Conservation (phyloP, 208 protist species). For the Trypanosoma scelopori region DNA sequence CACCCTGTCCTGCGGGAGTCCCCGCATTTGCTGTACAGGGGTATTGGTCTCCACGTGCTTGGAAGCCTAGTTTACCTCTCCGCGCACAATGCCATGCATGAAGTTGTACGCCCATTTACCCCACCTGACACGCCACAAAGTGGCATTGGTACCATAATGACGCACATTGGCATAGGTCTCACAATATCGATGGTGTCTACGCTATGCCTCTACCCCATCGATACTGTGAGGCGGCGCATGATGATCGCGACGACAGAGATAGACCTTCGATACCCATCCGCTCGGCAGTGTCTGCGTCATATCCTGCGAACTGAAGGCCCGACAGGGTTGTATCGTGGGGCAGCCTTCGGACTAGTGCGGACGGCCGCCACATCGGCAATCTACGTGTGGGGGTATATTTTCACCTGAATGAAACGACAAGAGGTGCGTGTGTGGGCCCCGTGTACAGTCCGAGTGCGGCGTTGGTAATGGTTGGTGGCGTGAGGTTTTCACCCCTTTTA, state of each 20-base stretch:
- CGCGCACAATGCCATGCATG: constrained; percentile 43
- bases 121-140: constrained; percentile 42
- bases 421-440: background rate
- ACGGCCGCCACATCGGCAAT: constrained; percentile 52
- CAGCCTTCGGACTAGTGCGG: constrained; percentile 52
- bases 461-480: background rate
- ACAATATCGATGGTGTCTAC: constrained; percentile 57
- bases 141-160: constrained; percentile 37
- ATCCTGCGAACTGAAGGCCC: constrained; percentile 63
- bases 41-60: constrained; percentile 62
- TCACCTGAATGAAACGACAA: background rate
- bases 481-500: too few relatives aligned
- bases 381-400: constrained; percentile 26
- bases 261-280: constrained; percentile 52
- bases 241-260: constrained; percentile 81
- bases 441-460: too few relatives aligned
- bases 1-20: constrained; percentile 60
- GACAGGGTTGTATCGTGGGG: constrained; percentile 69
- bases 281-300: constrained; percentile 50
- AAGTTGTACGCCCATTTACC: constrained; percentile 39
- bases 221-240: constrained; percentile 73
- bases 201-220: constrained; percentile 70
- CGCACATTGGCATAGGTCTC: constrained; percentile 51
- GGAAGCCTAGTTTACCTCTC: constrained; percentile 64
- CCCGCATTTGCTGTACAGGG: constrained; percentile 72